These are phyloP conservation scores for Hirsutella rhossiliensis DNA, from an alignment of 2,329 filamentous ascomycete species.

Conservation along the genomic window DNA sequence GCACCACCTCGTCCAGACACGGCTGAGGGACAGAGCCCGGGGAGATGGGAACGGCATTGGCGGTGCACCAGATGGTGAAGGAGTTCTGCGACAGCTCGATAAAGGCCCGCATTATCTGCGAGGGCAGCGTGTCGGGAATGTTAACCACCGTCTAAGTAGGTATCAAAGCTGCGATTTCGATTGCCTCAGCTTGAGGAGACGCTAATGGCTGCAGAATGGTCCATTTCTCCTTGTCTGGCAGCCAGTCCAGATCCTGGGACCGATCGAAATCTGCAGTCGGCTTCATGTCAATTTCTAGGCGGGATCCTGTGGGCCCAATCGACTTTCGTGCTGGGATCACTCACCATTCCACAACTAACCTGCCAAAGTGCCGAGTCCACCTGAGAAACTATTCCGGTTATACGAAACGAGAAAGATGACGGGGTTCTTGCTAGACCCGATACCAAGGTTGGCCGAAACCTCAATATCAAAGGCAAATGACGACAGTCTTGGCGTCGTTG, in stretches of 20 bases:
- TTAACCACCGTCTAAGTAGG: background rate
- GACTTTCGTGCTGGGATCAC: no score
- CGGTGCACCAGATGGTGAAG: slow-evolving; percentile 2
- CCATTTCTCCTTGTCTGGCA: background rate
- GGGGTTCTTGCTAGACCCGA: background rate
- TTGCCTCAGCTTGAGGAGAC: background rate
- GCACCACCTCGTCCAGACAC: background rate
- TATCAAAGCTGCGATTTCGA: slow-evolving; percentile 1
- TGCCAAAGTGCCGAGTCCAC: background rate
- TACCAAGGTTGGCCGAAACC: slow-evolving; percentile 1
- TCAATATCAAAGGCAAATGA: slow-evolving; percentile 2
- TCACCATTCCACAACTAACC: no score
- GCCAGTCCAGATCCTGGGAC: background rate
- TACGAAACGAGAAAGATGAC: slow-evolving; percentile 4
- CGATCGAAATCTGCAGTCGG: background rate
- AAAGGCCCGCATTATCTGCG: slow-evolving; percentile 3
- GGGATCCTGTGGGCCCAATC: no score
- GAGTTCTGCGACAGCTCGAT: background rate
- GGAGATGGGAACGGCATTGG: slow-evolving; percentile 1
- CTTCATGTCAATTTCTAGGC: no score
- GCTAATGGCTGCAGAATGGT: slow-evolving; percentile 1
- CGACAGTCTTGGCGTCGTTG: background rate
- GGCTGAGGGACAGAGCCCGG: slow-evolving; percentile 2
- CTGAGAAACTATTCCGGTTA: background rate
- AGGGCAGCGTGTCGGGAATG: slow-evolving; percentile 4